Evolutionary conservation across 441 rosid genomes (phyloP).

Genomic region (Eutrema salsugineum): DNA sequence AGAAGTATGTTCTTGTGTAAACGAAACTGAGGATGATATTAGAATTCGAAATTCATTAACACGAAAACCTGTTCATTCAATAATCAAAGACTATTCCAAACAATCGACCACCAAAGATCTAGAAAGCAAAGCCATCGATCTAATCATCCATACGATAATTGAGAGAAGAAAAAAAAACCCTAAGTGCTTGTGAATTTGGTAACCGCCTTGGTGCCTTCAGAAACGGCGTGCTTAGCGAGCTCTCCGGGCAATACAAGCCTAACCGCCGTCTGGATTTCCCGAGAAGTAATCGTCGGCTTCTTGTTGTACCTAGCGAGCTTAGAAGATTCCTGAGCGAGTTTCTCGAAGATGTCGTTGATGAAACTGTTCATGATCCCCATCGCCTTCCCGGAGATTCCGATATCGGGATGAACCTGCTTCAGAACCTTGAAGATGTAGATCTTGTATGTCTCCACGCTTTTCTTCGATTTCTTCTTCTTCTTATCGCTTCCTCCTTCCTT

Average conservation of each 20-base stretch:
- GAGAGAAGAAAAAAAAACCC: background rate
- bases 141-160: background rate
- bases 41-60: background rate
- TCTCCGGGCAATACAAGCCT: constrained; percentile 51
- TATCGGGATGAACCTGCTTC: constrained; percentile 48
- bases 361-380: constrained; percentile 40
- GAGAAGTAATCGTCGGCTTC: constrained; percentile 46
- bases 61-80: background rate
- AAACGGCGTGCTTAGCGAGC: constrained; percentile 48
- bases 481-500: constrained; percentile 46
- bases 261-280: constrained; percentile 52
- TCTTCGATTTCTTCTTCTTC: constrained; percentile 49
- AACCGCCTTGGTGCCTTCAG: constrained; percentile 54
- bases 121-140: background rate
- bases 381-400: constrained; percentile 39
- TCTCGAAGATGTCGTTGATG: constrained; percentile 45
- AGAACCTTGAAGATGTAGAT: constrained; percentile 56
- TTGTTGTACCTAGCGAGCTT: constrained; percentile 46
- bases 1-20: no score
- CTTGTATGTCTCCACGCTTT: constrained; percentile 54
- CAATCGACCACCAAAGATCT: background rate
- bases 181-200: constrained; percentile 52
- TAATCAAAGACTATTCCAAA: background rate
- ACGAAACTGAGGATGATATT: no score
- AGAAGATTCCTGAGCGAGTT: constrained; percentile 43